Percentiles rank a stretch among this genome's conserved stretches.
phyloP scores from a whole-genome alignment of 2,329 filamentous ascomycete species.

The Trichothecium roseum region DNA sequence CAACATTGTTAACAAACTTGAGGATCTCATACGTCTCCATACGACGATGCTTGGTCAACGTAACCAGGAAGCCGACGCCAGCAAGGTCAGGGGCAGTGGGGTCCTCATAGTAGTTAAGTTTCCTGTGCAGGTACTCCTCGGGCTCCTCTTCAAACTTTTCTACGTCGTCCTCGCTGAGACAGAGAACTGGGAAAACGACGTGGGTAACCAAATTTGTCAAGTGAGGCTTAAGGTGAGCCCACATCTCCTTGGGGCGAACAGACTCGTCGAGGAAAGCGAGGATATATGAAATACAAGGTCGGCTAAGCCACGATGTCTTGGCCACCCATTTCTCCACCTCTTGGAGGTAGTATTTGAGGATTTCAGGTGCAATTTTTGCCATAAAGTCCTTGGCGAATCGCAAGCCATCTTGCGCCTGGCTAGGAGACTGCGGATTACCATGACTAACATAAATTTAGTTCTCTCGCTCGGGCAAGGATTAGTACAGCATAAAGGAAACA shows the following conservation, averaged over 20 bases:
- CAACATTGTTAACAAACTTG: constrained; percentile 88
- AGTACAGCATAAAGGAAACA: constrained; percentile 10
- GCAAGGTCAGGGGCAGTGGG: constrained; percentile 91
- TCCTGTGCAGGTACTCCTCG: constrained; percentile 92
- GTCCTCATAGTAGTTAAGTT: constrained; percentile 96
- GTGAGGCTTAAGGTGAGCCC: constrained; percentile 86
- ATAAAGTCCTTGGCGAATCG: constrained; percentile 88
- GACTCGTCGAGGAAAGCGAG: constrained; percentile 95
- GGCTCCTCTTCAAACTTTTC: constrained; percentile 92
- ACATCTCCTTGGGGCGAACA: constrained; percentile 94
- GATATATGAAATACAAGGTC: constrained; percentile 85
- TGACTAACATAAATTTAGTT: constrained; percentile 46
- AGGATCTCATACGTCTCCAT: constrained; percentile 95
- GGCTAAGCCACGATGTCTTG: constrained; percentile 90
- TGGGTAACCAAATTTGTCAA: constrained; percentile 89
- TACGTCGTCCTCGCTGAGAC: constrained; percentile 82
- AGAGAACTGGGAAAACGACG: constrained; percentile 90
- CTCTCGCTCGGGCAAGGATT: not conserved
- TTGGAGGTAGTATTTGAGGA: constrained; percentile 85
- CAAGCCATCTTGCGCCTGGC: constrained; percentile 64
- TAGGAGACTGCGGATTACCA: constrained; percentile 71
- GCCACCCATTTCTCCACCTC: constrained; percentile 98
- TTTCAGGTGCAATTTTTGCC: constrained; percentile 84
- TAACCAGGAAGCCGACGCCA: constrained; percentile 92
- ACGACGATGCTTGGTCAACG: constrained; percentile 84